A percentile compares a stretch with the other conserved stretches of the same genome.
These are phyloP conservation scores for Fraxinus americana DNA, from an alignment of 257 asterid genomes.

Conservation along the genomic window DNA sequence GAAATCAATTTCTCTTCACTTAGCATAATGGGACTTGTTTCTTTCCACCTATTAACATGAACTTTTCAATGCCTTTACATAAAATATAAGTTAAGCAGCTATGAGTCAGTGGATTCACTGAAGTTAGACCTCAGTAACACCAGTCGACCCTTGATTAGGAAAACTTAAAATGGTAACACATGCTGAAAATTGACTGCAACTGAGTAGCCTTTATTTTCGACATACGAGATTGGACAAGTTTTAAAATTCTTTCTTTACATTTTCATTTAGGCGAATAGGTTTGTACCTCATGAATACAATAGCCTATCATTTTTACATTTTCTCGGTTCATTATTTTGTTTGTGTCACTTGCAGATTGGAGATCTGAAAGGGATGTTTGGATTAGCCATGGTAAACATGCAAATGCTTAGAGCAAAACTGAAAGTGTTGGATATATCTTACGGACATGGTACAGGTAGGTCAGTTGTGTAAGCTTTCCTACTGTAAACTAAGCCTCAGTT, in stretches of 20 bases:
- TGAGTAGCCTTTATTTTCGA: neutral
- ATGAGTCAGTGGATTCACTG: neutral
- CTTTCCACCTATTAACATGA: too few relatives aligned
- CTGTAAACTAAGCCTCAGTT: neutral
- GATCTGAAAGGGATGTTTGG: slow-evolving; percentile 90
- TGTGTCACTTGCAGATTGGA: slow-evolving; percentile 68
- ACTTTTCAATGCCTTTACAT: neutral
- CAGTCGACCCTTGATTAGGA: neutral
- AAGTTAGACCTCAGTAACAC: neutral
- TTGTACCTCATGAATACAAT: slow-evolving; percentile 3
- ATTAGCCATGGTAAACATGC: slow-evolving; percentile 64
- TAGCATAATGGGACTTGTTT: too few relatives aligned
- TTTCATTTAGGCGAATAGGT: slow-evolving; percentile 1
- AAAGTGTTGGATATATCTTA: slow-evolving; percentile 74
- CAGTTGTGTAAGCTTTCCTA: slow-evolving; percentile 3
- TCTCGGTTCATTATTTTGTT: slow-evolving; percentile 13
- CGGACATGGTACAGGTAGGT: slow-evolving; percentile 80
- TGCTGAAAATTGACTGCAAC: neutral
- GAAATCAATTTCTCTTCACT: too few relatives aligned
- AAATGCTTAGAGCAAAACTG: slow-evolving; percentile 68
- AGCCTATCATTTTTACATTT: neutral
- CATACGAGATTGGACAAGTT: neutral
- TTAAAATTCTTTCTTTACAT: neutral
- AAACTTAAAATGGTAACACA: neutral
- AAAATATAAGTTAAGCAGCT: neutral